A percentile compares a stretch with the other conserved stretches of the same genome.
These are phyloP conservation scores for Aspergillus leporis DNA, from an alignment of 495 filamentous ascomycete species.

Conservation along the genomic window DNA sequence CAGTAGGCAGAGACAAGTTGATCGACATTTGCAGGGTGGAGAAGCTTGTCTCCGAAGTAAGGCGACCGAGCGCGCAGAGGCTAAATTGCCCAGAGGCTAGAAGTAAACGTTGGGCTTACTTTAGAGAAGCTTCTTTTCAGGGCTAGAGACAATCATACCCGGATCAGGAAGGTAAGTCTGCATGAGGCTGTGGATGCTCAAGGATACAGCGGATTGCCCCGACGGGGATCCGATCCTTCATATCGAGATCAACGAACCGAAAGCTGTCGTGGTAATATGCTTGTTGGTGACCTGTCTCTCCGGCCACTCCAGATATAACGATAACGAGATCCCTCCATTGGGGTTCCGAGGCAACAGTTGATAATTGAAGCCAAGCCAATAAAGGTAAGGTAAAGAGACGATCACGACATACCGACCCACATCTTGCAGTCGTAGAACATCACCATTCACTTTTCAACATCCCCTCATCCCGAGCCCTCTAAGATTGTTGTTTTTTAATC, in stretches of 20 bases:
- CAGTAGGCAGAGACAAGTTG: neutral
- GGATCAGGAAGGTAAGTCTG: neutral
- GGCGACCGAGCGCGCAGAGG: neutral
- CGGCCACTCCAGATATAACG: neutral
- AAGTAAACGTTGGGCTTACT: neutral
- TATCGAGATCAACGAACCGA: neutral
- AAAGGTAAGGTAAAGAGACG: neutral
- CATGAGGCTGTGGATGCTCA: neutral
- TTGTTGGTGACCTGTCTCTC: neutral
- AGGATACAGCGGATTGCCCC: neutral
- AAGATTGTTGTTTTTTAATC: neutral
- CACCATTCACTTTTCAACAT: neutral
- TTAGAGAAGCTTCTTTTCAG: neutral
- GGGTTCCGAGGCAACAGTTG: too few relatives aligned
- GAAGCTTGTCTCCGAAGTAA: neutral
- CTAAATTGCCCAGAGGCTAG: neutral
- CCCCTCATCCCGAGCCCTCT: too few relatives aligned
- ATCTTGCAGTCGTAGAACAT: neutral
- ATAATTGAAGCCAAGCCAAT: neutral
- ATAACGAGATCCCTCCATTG: neutral
- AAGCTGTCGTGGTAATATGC: neutral
- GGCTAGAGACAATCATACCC: neutral
- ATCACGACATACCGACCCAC: neutral
- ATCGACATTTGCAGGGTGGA: neutral
- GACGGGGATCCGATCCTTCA: neutral